These are phyloP conservation scores for Aspergillus campestris DNA, from an alignment of 495 filamentous ascomycete species.

Conservation along the genomic window DNA sequence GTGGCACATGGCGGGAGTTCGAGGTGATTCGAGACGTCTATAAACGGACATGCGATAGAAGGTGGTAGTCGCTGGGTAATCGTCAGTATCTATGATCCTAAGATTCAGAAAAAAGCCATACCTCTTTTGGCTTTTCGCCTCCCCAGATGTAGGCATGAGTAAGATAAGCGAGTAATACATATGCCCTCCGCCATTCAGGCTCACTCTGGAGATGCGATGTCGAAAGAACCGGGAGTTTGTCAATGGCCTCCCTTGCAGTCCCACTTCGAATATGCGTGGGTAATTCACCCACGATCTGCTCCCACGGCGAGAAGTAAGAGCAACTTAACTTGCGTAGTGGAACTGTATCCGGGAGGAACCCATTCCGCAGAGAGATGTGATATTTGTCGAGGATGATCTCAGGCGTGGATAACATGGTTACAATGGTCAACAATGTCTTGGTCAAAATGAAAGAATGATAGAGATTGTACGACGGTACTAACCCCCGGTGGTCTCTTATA, in stretches of 20 bases:
- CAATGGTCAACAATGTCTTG: background rate
- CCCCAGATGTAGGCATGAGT: slow-evolving; percentile 94
- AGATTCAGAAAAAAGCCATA: slow-evolving; percentile 20
- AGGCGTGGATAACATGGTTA: slow-evolving; percentile 60
- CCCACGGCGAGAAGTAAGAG: slow-evolving; percentile 86
- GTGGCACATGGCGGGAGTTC: slow-evolving; percentile 90
- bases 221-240: slow-evolving; percentile 68
- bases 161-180: slow-evolving; percentile 76
- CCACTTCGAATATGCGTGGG: slow-evolving; percentile 68
- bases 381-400: slow-evolving; percentile 70
- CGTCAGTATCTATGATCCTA: background rate
- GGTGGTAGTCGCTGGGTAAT: slow-evolving; percentile 62
- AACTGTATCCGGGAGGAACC: slow-evolving; percentile 75
- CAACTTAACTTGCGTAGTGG: slow-evolving; percentile 69
- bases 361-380: slow-evolving; percentile 69
- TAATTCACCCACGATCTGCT: slow-evolving; percentile 65
- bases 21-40: slow-evolving; percentile 66
- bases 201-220: slow-evolving; percentile 65
- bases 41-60: slow-evolving; percentile 69
- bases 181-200: slow-evolving; percentile 87
- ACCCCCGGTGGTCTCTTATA: background rate
- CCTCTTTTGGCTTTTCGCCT: slow-evolving; percentile 69
- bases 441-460: slow-evolving; percentile 1
- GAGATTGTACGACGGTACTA: background rate
- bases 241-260: slow-evolving; percentile 63